These are phyloP conservation scores for Clonostachys rhizophaga DNA, from an alignment of 2,329 filamentous ascomycete genomes.

Conservation along the genomic window DNA sequence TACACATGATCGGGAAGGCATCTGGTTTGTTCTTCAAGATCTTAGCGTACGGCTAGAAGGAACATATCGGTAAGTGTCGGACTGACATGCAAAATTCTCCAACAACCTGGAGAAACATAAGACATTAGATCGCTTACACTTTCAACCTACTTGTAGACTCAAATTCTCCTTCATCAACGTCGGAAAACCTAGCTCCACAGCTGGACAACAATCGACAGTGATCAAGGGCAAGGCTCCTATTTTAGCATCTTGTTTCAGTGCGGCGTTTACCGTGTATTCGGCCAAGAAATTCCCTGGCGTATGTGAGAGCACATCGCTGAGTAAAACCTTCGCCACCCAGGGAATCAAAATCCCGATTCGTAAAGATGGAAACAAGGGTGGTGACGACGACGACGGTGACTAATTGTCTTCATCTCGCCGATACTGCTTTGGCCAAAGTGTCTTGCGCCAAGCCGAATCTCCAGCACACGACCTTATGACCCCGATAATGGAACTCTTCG, in stretches of 20 bases:
- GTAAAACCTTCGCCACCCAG: conserved; percentile 88
- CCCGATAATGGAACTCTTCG: too few relatives aligned
- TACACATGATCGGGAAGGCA: conserved; percentile 73
- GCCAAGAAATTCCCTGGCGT: conserved; percentile 99
- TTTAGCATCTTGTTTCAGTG: conserved; percentile 80
- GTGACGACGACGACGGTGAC: conserved; percentile 42
- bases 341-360: conserved; percentile 96
- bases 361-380: conserved; percentile 67
- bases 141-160: conserved; percentile 32
- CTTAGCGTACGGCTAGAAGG: conserved; percentile 92
- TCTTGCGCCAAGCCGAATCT: not conserved
- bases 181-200: conserved; percentile 42
- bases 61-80: conserved; percentile 65
- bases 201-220: conserved; percentile 30
- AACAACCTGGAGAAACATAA: not conserved
- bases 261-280: conserved; percentile 88
- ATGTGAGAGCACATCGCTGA: conserved; percentile 85
- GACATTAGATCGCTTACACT: not conserved
- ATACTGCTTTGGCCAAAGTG: not conserved
- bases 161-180: conserved; percentile 82
- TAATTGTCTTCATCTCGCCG: conserved; percentile 6
- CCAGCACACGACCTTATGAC: not conserved
- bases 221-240: conserved; percentile 77
- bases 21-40: conserved; percentile 97
- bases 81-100: not conserved